Evolutionary conservation across 2,329 filamentous ascomycete genomes (phyloP).

Genomic region (Xylaria multiplex): DNA sequence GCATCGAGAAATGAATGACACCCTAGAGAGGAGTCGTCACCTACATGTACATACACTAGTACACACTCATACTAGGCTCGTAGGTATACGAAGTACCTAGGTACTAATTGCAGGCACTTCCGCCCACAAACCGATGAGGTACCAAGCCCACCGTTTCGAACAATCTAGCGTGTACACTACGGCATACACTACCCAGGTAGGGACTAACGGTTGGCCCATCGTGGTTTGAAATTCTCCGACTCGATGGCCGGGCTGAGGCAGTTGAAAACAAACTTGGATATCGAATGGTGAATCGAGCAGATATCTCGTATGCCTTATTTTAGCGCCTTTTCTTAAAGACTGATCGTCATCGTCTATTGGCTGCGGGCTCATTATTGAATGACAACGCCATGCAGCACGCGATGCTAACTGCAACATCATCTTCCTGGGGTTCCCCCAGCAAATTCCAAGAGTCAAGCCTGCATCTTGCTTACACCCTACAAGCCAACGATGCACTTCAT

Average conservation of each 20-base stretch:
- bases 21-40: not conserved
- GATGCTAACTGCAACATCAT: constrained; percentile 28
- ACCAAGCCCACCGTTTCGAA: too few species aligned
- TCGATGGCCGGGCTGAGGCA: too few species aligned
- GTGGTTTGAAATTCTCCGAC: too few species aligned
- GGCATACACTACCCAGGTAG: not conserved
- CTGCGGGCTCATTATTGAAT: constrained; percentile 29
- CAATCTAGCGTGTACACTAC: not conserved
- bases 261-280: constrained; percentile 3
- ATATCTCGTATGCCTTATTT: constrained; percentile 31
- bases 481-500: constrained; percentile 18
- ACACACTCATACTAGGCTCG: not conserved
- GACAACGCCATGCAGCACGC: constrained; percentile 40
- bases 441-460: constrained; percentile 17
- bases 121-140: too few species aligned
- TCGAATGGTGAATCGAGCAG: constrained; percentile 32
- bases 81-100: too few species aligned
- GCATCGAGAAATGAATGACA: constrained; percentile 7
- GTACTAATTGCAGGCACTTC: too few species aligned
- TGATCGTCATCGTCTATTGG: constrained; percentile 39
- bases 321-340: constrained; percentile 43
- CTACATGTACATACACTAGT: not conserved
- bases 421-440: constrained; percentile 27
- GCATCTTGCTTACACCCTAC: constrained; percentile 10
- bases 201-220: too few species aligned